A percentile compares a stretch with the other conserved stretches of the same genome.
phyloP scores from a whole-genome alignment of 805 yeast genomes.

The Candida golubevii region DNA sequence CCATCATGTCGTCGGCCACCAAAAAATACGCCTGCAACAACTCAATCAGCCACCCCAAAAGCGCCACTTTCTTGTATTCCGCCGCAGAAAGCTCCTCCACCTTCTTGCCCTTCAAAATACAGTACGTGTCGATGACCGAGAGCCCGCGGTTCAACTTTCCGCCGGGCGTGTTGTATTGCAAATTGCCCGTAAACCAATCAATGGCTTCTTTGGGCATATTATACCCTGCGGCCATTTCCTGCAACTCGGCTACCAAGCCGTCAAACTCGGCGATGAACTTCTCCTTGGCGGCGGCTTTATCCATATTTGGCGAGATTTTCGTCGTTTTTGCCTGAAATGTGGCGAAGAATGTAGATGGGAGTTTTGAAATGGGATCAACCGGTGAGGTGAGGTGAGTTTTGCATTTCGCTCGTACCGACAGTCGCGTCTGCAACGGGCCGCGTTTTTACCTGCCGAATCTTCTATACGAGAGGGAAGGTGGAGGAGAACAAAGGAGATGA shows the following conservation, averaged over 20 bases:
- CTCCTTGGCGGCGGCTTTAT: constrained; percentile 40
- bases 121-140: constrained; percentile 91
- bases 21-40: constrained; percentile 92
- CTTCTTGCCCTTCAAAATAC: constrained; percentile 63
- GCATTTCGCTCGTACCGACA: too few relatives aligned
- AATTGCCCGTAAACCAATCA: constrained; percentile 70
- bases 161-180: constrained; percentile 89
- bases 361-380: too few relatives aligned
- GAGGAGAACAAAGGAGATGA: too few relatives aligned
- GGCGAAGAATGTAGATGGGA: too few relatives aligned
- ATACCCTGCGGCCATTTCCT: constrained; percentile 54
- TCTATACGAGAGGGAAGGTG: too few relatives aligned
- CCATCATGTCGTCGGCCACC: constrained; percentile 99
- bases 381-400: too few relatives aligned
- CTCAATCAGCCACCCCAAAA: constrained; percentile 94
- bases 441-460: too few relatives aligned
- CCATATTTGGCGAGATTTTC: constrained; percentile 13
- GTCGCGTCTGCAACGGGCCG: too few relatives aligned
- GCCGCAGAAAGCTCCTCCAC: constrained; percentile 51
- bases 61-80: constrained; percentile 79
- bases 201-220: constrained; percentile 85
- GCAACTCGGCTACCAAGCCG: constrained; percentile 69
- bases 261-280: constrained; percentile 71
- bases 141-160: constrained; percentile 96
- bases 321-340: background rate